phyloP scores from a whole-genome alignment of 768 basidiomycete species.

The Boletus rubropictus region DNA sequence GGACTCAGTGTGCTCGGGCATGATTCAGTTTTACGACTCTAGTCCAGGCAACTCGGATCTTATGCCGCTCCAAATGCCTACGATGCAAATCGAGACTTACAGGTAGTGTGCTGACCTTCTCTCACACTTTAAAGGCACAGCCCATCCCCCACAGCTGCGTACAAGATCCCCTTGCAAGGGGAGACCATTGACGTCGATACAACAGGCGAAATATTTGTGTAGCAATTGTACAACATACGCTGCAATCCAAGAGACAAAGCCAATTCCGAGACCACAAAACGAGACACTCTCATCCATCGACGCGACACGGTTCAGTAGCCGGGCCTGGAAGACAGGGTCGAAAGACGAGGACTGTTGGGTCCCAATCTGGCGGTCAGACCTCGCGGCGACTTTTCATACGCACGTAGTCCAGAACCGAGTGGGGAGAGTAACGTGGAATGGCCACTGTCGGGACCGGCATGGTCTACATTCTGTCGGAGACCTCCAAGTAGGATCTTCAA shows the following conservation, averaged over 20 bases:
- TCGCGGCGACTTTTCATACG: conserved; percentile 12
- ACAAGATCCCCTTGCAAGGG: neutral
- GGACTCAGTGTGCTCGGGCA: too few relatives aligned
- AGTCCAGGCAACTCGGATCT: too few relatives aligned
- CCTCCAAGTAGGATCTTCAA: conserved; percentile 31
- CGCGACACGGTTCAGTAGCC: conserved; percentile 7
- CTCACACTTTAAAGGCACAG: too few relatives aligned
- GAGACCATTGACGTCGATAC: too few relatives aligned
- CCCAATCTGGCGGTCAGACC: conserved; percentile 8
- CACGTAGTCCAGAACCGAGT: neutral
- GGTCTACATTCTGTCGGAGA: conserved; percentile 18
- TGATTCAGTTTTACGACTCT: too few relatives aligned
- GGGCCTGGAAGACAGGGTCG: conserved; percentile 2
- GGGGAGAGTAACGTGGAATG: conserved; percentile 9
- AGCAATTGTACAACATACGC: neutral
- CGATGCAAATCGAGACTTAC: too few relatives aligned
- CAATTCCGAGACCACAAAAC: neutral
- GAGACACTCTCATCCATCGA: neutral
- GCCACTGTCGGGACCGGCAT: conserved; percentile 1
- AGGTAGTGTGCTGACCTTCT: too few relatives aligned
- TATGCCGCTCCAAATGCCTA: too few relatives aligned
- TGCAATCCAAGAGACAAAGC: neutral
- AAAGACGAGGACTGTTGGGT: conserved; percentile 11
- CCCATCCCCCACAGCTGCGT: too few relatives aligned
- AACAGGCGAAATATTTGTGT: too few relatives aligned